Evolutionary conservation across 1,284 basidiomycete genomes (phyloP), one percentile per base, ranked within the genome.

Genomic region (Ustanciosporium gigantosporum): DNA sequence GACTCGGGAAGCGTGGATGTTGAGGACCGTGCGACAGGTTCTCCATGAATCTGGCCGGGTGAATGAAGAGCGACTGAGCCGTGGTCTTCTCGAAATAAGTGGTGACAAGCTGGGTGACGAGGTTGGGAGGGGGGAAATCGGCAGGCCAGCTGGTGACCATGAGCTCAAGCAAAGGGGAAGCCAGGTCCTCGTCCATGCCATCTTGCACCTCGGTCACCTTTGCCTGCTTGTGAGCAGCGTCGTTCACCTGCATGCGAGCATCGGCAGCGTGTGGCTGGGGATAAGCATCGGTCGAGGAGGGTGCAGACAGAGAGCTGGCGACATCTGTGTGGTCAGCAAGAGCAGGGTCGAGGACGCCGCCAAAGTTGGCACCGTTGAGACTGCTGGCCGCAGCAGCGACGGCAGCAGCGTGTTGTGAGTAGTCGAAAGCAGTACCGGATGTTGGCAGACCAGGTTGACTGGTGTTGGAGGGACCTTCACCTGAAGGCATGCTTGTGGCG

Each of bases 401-500:
- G 5, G 59, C 59, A 20, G 37, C 37, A 16, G 37, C 24, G 17
- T 39, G 32, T 25, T 56, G 51, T 22, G 56, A 52, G 11, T 62
- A 62, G 41, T 62, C 59, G 20, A 62, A 62, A 0, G 59, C 45
- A 8, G 25, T 23, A 23, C 8, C 29, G 9, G 48, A 47, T 11
- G 53, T 25, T 13, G 51, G 38, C 13, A 55, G 23, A 15, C 31
- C 43, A n/a, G n/a, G n/a, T 5, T 48, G n/a, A 7, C 41, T 48
- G 20, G 47, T 53, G n/a, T n/a, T n/a, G 31, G 61, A 47, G 24
- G 43, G 43, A 13, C 52, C 60, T 35, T 70, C 67, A 3, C 67
- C 67, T n/a, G 64, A 58, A 5, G 65, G 67, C 67, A 70, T 70
- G 39, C 65, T 67, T n/a, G 59, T 64, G 24, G 67, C 67, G 25